phyloP scores from a whole-genome alignment of 140 eudicot genomes.

The Bidens hawaiensis region DNA sequence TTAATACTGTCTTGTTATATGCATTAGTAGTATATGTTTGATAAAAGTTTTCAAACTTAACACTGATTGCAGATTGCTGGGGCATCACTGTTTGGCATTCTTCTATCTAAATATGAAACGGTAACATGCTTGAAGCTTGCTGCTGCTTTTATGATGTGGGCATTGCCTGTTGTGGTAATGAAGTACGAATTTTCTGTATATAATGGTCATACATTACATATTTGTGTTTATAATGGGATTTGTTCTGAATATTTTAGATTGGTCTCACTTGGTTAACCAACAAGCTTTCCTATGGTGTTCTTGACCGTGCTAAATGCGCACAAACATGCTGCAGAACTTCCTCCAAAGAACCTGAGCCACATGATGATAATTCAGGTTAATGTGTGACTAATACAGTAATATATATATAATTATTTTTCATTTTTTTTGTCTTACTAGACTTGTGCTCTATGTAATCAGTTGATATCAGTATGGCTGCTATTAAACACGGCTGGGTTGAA shows the following conservation, averaged over 20 bases:
- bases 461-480: conserved; percentile 50
- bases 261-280: conserved; percentile 87
- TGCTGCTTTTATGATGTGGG: conserved; percentile 76
- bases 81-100: conserved; percentile 86
- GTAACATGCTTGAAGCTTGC: conserved; percentile 87
- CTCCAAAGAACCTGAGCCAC: conserved; percentile 24
- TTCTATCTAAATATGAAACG: conserved; percentile 69
- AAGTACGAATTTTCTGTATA: conserved; percentile 34
- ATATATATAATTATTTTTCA: background rate
- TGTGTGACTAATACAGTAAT: background rate
- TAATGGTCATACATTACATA: background rate
- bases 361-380: conserved; percentile 53
- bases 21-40: background rate
- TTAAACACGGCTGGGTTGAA: conserved; percentile 89
- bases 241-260: conserved; percentile 34
- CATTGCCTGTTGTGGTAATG: conserved; percentile 85
- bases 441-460: conserved; percentile 37
- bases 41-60: background rate
- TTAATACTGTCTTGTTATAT: background rate
- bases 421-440: conserved; percentile 2
- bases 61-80: conserved; percentile 74
- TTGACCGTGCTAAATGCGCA: conserved; percentile 67
- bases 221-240: conserved; percentile 8
- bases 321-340: conserved; percentile 49
- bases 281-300: conserved; percentile 89